These are phyloP conservation scores for Leavenworthia alabamica DNA, from an alignment of 345 rosid species.

Conservation along the genomic window DNA sequence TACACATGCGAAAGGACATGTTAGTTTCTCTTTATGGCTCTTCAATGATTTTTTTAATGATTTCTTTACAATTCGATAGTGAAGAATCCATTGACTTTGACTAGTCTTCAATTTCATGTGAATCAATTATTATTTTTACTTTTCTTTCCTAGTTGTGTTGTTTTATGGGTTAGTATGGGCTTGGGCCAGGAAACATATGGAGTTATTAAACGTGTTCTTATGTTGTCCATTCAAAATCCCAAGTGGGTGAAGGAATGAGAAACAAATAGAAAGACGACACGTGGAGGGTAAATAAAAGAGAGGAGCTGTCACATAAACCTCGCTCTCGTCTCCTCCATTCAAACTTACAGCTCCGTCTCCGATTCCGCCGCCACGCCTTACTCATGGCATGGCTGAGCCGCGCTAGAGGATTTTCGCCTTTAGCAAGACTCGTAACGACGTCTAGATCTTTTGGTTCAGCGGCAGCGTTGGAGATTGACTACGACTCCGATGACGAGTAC, in stretches of 20 bases:
- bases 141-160: not conserved
- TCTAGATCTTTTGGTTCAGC: constrained; percentile 57
- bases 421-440: constrained; percentile 6
- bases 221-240: not conserved
- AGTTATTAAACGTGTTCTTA: not conserved
- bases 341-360: constrained; percentile 5
- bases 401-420: constrained; percentile 28
- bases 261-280: not conserved
- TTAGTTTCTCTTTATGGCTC: not conserved
- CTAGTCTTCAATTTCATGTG: constrained; percentile 3
- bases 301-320: constrained; percentile 38
- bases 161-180: not conserved
- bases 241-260: not conserved
- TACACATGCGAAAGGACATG: not conserved
- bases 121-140: not conserved
- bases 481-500: constrained; percentile 48
- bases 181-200: not conserved
- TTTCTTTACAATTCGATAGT: not conserved
- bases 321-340: not conserved
- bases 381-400: constrained; percentile 59
- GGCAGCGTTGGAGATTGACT: constrained; percentile 46
- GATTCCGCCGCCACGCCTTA: constrained; percentile 34
- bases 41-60: not conserved
- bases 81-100: constrained; percentile 24
- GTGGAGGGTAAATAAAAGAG: not conserved